Evolutionary conservation across 306 rosid genomes (phyloP).

Genomic region (Canavalia ensiformis): DNA sequence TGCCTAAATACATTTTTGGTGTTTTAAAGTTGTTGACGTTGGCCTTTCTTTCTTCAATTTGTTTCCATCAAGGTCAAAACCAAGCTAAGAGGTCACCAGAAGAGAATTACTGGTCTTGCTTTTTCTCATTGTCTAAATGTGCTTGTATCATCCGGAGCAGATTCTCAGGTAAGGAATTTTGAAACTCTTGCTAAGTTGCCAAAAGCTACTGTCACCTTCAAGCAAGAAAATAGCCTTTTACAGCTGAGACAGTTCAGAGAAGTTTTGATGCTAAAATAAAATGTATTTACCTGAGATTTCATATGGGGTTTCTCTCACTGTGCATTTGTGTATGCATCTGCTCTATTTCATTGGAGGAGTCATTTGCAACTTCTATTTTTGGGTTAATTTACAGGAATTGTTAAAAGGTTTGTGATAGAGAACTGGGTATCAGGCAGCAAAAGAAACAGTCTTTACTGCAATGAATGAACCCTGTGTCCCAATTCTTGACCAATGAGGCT

Average conservation of each 20-base stretch:
- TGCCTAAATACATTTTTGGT: conserved; percentile 24
- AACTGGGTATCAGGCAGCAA: no score
- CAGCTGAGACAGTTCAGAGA: conserved; percentile 10
- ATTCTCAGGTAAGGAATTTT: conserved; percentile 84
- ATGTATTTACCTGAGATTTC: conserved; percentile 15
- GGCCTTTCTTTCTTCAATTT: conserved; percentile 20
- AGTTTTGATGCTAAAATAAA: not conserved
- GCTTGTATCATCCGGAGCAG: conserved; percentile 99
- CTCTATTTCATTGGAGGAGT: not conserved
- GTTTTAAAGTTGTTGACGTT: conserved; percentile 33
- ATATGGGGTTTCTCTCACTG: not conserved
- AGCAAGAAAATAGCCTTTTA: not conserved
- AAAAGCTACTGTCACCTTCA: conserved; percentile 1
- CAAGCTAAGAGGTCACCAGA: conserved; percentile 96
- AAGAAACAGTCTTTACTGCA: no score
- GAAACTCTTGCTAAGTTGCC: conserved; percentile 22
- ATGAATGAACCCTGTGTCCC: no score
- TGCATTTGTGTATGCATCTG: not conserved
- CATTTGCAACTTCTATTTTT: not conserved
- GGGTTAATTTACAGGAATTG: not conserved
- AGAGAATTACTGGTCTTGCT: conserved; percentile 99
- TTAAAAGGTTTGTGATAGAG: not conserved
- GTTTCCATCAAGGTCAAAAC: conserved; percentile 79
- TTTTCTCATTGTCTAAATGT: conserved; percentile 86
- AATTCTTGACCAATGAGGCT: no score